Percentiles rank a stretch among this genome's conserved stretches.
These are phyloP conservation scores for Botrytis deweyae DNA, from an alignment of 2,329 filamentous ascomycete species.

Conservation along the genomic window DNA sequence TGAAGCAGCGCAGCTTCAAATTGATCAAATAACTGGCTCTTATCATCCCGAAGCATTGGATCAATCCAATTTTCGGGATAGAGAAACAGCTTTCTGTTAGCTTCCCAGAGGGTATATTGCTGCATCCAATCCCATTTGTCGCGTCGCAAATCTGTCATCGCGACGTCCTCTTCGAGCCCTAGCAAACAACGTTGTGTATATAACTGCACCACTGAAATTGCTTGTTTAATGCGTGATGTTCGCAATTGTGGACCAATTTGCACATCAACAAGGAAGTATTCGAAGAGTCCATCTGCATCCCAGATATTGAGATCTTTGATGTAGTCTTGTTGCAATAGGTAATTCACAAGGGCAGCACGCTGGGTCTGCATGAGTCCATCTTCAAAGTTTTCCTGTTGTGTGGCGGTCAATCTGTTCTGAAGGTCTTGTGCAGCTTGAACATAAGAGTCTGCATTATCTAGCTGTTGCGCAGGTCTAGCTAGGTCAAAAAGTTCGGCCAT, in stretches of 20 bases:
- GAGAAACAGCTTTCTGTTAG: constrained; percentile 39
- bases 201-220: constrained; percentile 37
- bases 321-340: not conserved
- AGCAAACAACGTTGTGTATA: constrained; percentile 40
- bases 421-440: not conserved
- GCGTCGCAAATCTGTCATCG: not conserved
- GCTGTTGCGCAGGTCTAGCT: not conserved
- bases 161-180: constrained; percentile 33
- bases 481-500: not conserved
- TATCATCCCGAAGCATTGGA: constrained; percentile 40
- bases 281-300: constrained; percentile 37
- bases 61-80: constrained; percentile 42
- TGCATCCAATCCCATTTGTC: constrained; percentile 36
- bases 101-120: constrained; percentile 36
- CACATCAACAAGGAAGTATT: constrained; percentile 39
- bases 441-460: not conserved
- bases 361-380: not conserved
- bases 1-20: constrained; percentile 28
- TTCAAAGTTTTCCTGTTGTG: not conserved
- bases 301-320: constrained; percentile 13
- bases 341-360: not conserved
- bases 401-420: not conserved
- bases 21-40: constrained; percentile 32
- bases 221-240: constrained; percentile 41
- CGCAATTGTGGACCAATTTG: constrained; percentile 36